These are phyloP conservation scores for Boletus fagicola DNA, from an alignment of 768 basidiomycete species.

Conservation along the genomic window DNA sequence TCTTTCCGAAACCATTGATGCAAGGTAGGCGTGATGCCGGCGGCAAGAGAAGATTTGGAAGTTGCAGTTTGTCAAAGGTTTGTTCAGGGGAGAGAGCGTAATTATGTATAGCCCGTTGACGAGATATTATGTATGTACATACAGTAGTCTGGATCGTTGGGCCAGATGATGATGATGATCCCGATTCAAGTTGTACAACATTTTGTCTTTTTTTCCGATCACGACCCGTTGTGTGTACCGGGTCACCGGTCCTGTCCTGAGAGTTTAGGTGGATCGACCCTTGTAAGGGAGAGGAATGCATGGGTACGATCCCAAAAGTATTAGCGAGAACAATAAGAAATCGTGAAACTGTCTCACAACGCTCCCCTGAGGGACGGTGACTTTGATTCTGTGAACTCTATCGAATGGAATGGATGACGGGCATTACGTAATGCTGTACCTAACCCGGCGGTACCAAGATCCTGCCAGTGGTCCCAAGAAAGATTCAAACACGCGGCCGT, in stretches of 20 bases:
- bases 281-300: background rate
- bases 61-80: background rate
- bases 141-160: background rate
- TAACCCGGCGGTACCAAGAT: background rate
- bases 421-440: background rate
- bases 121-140: background rate
- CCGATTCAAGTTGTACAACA: background rate
- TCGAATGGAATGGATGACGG: no score
- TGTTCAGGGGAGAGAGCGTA: no score
- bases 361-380: no score
- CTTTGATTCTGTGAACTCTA: no score
- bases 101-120: background rate
- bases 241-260: background rate
- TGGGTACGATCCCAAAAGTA: background rate
- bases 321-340: background rate
- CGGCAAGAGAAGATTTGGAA: background rate
- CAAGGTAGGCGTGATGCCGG: background rate
- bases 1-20: background rate
- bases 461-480: no score
- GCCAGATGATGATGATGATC: no score
- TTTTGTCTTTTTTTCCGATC: background rate
- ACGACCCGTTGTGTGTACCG: background rate
- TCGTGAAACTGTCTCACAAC: background rate
- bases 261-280: background rate
- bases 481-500: background rate